Conservation (phyloP, 1,284 basidiomycete species). For the Cutaneotrichosporon sp. region DNA sequence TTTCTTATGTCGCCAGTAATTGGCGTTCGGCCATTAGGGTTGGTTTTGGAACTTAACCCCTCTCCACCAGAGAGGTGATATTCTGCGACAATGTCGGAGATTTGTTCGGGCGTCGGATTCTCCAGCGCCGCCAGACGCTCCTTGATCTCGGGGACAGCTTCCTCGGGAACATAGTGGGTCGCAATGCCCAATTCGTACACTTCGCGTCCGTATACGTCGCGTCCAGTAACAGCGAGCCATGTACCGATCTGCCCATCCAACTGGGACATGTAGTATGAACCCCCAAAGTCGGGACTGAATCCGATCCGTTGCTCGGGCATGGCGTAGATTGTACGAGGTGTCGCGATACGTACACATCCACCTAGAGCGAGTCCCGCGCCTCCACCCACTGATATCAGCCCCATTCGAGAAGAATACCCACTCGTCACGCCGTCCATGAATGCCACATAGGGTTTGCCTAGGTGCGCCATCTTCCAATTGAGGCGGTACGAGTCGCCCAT, state of each 20-base stretch:
- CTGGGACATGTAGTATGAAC: slow-evolving; percentile 79
- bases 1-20: slow-evolving; percentile 65
- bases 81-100: slow-evolving; percentile 32
- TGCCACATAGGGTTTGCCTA: slow-evolving; percentile 78
- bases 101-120: slow-evolving; percentile 23
- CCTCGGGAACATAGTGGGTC: slow-evolving; percentile 80
- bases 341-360: slow-evolving; percentile 88
- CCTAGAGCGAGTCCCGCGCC: slow-evolving; percentile 85
- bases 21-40: slow-evolving; percentile 59
- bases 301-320: slow-evolving; percentile 96
- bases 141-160: slow-evolving; percentile 66
- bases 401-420: slow-evolving; percentile 59
- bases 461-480: slow-evolving; percentile 73
- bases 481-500: slow-evolving; percentile 88
- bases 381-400: slow-evolving; percentile 73
- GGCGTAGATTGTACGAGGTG: slow-evolving; percentile 83
- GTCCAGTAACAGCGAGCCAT: slow-evolving; percentile 85
- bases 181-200: slow-evolving; percentile 86
- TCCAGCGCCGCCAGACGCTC: slow-evolving; percentile 47
- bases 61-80: slow-evolving; percentile 54
- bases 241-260: slow-evolving; percentile 89
- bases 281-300: slow-evolving; percentile 66
- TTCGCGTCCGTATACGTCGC: slow-evolving; percentile 68
- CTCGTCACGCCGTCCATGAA: slow-evolving; percentile 81
- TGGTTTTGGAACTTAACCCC: slow-evolving; percentile 58